Evolutionary conservation across 192 early-diverging fungal species (phyloP).

Genomic region (Podila clonocystis): DNA sequence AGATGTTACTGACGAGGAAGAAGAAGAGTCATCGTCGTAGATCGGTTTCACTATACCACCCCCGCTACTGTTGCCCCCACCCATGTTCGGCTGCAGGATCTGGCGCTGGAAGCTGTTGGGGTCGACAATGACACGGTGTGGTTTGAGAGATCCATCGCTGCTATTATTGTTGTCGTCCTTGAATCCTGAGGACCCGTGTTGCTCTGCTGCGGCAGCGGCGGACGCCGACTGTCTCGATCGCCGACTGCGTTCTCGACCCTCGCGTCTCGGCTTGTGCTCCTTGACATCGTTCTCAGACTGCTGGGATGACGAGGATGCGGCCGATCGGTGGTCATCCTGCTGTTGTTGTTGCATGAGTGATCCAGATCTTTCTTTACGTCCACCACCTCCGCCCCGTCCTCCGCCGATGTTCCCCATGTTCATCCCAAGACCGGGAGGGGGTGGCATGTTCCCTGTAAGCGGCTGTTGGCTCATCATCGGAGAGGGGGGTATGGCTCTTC

Average conservation of each 20-base stretch:
- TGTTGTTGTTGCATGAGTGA: not conserved
- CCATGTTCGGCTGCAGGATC: conserved; percentile 18
- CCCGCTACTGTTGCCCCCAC: conserved; percentile 5
- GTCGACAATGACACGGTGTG: conserved; percentile 43
- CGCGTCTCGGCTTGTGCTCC: conserved; percentile 27
- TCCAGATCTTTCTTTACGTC: not conserved
- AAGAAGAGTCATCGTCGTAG: not conserved
- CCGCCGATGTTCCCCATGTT: not conserved
- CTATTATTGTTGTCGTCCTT: conserved; percentile 6
- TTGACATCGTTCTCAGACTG: conserved; percentile 23
- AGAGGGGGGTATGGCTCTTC: not conserved
- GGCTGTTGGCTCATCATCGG: not conserved
- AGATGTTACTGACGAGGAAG: too few species aligned
- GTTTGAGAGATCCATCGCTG: conserved; percentile 9
- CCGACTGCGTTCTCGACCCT: conserved; percentile 24
- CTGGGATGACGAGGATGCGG: conserved; percentile 9
- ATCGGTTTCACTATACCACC: conserved; percentile 11
- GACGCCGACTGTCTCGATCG: conserved; percentile 4
- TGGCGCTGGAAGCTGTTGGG: conserved; percentile 51
- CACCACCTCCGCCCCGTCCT: not conserved
- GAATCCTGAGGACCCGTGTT: not conserved
- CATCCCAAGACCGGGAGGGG: conserved; percentile 12
- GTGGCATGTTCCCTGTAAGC: conserved; percentile 1
- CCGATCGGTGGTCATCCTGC: not conserved
- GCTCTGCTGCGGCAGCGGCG: conserved; percentile 1